Evolutionary conservation across 2,329 filamentous ascomycete species (phyloP), one percentile per base, ranked within the genome.

Genomic region (Aaosphaeria pasadenensis): DNA sequence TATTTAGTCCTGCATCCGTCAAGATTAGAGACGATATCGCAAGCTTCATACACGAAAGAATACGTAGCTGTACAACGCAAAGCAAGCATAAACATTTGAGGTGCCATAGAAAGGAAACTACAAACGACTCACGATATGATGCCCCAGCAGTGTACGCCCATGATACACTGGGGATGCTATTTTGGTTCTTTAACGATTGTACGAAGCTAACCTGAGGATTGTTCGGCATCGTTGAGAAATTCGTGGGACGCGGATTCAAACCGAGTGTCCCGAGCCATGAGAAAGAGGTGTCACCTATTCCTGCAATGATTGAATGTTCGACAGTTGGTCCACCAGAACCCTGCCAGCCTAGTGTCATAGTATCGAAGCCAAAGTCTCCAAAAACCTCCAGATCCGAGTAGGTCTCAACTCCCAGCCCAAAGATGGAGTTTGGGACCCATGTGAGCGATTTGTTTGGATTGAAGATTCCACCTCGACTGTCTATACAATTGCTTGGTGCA

Each of bases 111-210:
- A 24, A 24, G 17, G 17, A 24, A 24, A 24, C 17, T 24, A 24
- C 7, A n/a, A n/a, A 30, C n/a, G 2, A 68, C 66, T 63, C 44
- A 69, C 67, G 56, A 47, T 71, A 70, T 5, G 43, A 50, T 7
- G 66, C 67, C 6, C 69, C 69, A 4, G 69, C 68, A 0, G 62
- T 63, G 46, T 70, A 70, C 17, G 62, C 64, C 31, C 63, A 70
- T 1, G 66, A 64, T 2, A 45, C 30, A 40, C 64, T 69, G 5
- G 67, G 56, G 3, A 60, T 62, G n/a, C 33, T 36, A n/a, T 36
- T 36, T n/a, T 36, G 33, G n/a, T 36, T 36, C n/a, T 48, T 49
- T 42, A 72, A 42, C 2, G 45, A 47, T n/a, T 56, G 49, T 28
- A 72, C 40, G 30, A 69, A 59, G 39, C 59, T 62, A 5, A 53